Conservation (phyloP, 106 monocot species). For the Narthecium ossifragum region DNA sequence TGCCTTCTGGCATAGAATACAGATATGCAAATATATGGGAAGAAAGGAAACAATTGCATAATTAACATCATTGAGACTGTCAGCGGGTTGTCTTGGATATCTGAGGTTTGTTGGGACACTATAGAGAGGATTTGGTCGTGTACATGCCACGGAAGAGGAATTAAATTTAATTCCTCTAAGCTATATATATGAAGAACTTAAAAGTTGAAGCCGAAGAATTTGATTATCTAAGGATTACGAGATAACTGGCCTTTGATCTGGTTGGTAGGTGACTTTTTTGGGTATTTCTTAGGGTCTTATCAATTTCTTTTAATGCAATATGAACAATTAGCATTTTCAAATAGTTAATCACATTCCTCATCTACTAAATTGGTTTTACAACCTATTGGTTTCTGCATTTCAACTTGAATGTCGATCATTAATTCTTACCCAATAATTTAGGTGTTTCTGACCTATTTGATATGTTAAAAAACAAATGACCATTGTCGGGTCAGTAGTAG, state of each 20-base stretch:
- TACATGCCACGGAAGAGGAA: too few relatives aligned
- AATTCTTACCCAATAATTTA: background rate
- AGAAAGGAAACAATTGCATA: too few relatives aligned
- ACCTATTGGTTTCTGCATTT: background rate
- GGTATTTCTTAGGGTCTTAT: slow-evolving; percentile 2
- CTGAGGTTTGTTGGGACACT: too few relatives aligned
- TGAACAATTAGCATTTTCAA: background rate
- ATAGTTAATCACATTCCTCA: background rate
- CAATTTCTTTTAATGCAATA: slow-evolving; percentile 1
- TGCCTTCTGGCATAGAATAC: too few relatives aligned
- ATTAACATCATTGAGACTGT: too few relatives aligned
- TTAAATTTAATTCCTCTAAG: too few relatives aligned
- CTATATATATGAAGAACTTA: slow-evolving; percentile 26
- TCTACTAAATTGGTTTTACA: background rate
- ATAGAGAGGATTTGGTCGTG: too few relatives aligned
- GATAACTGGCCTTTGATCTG: slow-evolving; percentile 11
- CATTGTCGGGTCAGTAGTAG: background rate
- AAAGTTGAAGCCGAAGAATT: slow-evolving; percentile 28
- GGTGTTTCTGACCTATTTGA: background rate
- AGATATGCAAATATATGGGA: too few relatives aligned
- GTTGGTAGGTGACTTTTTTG: slow-evolving; percentile 10
- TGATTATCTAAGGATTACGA: slow-evolving; percentile 11
- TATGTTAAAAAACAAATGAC: background rate
- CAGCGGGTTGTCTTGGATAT: too few relatives aligned
- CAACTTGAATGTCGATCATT: background rate